These are phyloP conservation scores for Novymonas esmeraldas DNA, from an alignment of 208 protist genomes.

Conservation along the genomic window DNA sequence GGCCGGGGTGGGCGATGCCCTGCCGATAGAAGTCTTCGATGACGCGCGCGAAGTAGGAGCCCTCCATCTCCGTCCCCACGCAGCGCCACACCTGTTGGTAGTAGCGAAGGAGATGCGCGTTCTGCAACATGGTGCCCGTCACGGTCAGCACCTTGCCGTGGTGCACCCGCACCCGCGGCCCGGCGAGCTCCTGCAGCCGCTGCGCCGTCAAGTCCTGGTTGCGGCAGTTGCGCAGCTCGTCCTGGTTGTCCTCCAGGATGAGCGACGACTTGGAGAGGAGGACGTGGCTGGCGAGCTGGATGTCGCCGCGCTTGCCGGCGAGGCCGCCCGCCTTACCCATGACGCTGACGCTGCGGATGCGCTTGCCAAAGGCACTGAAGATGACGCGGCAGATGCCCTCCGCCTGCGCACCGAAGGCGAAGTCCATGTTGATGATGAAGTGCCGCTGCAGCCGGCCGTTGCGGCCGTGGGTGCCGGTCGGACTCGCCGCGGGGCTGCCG, in stretches of 20 bases:
- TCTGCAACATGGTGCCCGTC: slow-evolving; percentile 88
- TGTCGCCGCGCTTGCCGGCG: slow-evolving; percentile 86
- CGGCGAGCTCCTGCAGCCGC: slow-evolving; percentile 60
- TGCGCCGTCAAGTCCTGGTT: slow-evolving; percentile 71
- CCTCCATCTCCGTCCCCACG: slow-evolving; percentile 90
- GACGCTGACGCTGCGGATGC: slow-evolving; percentile 86
- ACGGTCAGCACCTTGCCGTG: slow-evolving; percentile 84
- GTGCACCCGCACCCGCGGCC: slow-evolving; percentile 55
- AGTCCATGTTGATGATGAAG: slow-evolving; percentile 94
- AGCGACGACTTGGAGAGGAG: slow-evolving; percentile 85
- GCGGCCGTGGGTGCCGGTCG: slow-evolving; percentile 8
- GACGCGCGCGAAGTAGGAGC: slow-evolving; percentile 85
- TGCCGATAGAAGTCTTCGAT: slow-evolving; percentile 85
- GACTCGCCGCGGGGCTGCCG: not conserved
- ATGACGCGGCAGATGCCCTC: slow-evolving; percentile 80
- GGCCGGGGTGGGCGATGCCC: slow-evolving; percentile 62
- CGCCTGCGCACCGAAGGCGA: slow-evolving; percentile 90
- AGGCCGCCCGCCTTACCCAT: slow-evolving; percentile 91
- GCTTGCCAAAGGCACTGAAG: slow-evolving; percentile 79
- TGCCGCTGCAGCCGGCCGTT: slow-evolving; percentile 50
- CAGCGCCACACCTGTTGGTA: slow-evolving; percentile 86
- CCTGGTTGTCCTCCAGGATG: slow-evolving; percentile 83
- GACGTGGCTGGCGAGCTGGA: slow-evolving; percentile 86
- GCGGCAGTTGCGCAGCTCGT: slow-evolving; percentile 82
- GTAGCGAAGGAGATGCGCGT: slow-evolving; percentile 76